Conservation (phyloP, 1,284 basidiomycete genomes). For the Vanrija sp. region DNA sequence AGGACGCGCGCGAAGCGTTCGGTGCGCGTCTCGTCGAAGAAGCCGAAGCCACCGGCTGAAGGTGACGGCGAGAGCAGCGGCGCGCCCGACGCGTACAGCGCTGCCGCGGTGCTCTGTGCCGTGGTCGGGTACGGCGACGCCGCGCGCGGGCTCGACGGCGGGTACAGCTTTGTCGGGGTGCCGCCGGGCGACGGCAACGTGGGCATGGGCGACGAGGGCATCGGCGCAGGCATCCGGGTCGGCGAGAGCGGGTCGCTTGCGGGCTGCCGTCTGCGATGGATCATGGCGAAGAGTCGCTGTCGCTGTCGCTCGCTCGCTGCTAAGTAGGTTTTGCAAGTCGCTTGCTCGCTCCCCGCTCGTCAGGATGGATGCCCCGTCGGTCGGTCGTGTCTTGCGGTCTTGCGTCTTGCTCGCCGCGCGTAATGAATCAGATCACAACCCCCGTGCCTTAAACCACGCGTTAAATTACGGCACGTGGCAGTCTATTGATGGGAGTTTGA, state of each 20-base stretch:
- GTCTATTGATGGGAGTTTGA: no score
- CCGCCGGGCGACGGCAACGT: background rate
- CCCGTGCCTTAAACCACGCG: no score
- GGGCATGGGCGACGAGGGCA: background rate
- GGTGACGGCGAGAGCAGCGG: background rate
- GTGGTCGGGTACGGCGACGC: background rate
- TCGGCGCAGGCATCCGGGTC: background rate
- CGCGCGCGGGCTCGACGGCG: background rate
- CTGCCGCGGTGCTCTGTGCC: no score
- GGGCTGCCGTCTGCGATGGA: slow-evolving; percentile 4
- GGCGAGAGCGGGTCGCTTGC: no score
- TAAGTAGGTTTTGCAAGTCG: no score
- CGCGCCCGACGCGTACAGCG: background rate
- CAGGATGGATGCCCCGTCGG: no score
- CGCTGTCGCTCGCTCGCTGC: no score
- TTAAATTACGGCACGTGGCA: no score
- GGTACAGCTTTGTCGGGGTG: background rate
- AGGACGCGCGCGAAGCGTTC: background rate
- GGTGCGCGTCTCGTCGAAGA: background rate
- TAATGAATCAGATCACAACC: no score
- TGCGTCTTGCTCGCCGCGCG: no score
- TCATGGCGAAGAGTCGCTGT: slow-evolving; percentile 5
- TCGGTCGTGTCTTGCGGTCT: no score
- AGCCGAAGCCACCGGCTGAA: background rate
- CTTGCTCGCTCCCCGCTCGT: no score